Evolutionary conservation across 805 yeast genomes (phyloP), one percentile per base, ranked within the genome.

Genomic region (Lipomyces orientalis): DNA sequence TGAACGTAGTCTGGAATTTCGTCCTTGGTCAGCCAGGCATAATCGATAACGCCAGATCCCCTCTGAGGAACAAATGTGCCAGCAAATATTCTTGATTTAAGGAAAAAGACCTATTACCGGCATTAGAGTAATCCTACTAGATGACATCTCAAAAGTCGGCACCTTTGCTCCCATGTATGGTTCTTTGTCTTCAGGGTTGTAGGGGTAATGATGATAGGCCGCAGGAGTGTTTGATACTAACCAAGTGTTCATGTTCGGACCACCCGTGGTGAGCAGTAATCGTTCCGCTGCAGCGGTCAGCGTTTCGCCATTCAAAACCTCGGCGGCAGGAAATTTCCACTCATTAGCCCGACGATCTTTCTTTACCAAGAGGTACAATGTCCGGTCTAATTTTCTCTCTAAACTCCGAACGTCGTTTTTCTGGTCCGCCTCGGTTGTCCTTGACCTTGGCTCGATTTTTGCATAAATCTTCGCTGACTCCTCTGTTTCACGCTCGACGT

Each of bases 141-240:
- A 46, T 52, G 12, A 25, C 12, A 9, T 5, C 29, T 16, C 19
- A 54, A 12, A 49, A 10, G 12, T 33, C 31, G 51, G 22, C 54
- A 64, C 71, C 61, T 67, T 68, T 12, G 66, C 66, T 6, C 70
- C 71, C 0, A 29, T 31, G 52, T 33, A 57, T 19, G 25, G 34
- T 8, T 22, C 56, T 6, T 35, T 61, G 12, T 64, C 51, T 34
- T 74, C 59, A 14, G 78, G 76, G 39, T 75, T 75, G 43, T 76
- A 75, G 14, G 73, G 60, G 69, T 81, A 83, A 72, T 86, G 82
- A 69, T 89, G 75, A 1, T 89, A 87, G 56, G 88, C 93, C 54
- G 93, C 89, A 54, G 99, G 98, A 4, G 90, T 90, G 65, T 86
- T 87, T 31, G 98, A 92, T n/a, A 95, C 97, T 25, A 90, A 86